A percentile compares a stretch with the other conserved stretches of the same genome.
Conservation (phyloP, 163 green algal genomes). For the Scenedesmus sp. region DNA sequence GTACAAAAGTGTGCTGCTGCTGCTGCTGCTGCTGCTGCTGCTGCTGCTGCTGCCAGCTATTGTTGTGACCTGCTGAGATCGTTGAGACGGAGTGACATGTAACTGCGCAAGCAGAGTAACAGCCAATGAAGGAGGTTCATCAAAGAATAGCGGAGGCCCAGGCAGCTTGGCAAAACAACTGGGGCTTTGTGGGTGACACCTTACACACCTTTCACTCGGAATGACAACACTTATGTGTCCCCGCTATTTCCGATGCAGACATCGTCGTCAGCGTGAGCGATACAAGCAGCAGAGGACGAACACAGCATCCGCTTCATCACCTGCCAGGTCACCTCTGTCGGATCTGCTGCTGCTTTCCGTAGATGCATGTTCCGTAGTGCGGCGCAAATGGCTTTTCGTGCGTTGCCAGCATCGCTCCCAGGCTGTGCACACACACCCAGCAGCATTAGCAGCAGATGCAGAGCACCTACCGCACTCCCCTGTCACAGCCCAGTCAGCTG, state of each 20-base stretch:
- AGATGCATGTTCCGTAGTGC: constrained; percentile 13
- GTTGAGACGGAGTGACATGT: neutral
- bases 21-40: neutral
- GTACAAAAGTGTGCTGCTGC: neutral
- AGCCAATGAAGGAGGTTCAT: neutral
- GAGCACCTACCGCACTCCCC: neutral
- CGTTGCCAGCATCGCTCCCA: neutral
- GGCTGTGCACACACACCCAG: neutral
- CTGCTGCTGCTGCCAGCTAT: neutral
- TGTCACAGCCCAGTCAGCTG: neutral
- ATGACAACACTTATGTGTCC: neutral
- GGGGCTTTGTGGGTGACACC: neutral
- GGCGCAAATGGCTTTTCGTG: neutral
- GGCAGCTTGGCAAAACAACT: neutral
- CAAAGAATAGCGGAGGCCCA: neutral
- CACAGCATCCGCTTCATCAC: neutral
- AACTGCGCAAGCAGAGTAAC: neutral
- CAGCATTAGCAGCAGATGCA: neutral
- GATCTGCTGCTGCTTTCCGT: neutral
- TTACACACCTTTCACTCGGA: neutral
- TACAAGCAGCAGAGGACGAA: neutral
- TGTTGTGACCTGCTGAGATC: neutral
- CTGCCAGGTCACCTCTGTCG: neutral
- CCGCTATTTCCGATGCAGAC: neutral
- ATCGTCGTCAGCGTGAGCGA: too few species aligned